phyloP scores from a whole-genome alignment of 768 basidiomycete species.

The Trametopsis cervina region DNA sequence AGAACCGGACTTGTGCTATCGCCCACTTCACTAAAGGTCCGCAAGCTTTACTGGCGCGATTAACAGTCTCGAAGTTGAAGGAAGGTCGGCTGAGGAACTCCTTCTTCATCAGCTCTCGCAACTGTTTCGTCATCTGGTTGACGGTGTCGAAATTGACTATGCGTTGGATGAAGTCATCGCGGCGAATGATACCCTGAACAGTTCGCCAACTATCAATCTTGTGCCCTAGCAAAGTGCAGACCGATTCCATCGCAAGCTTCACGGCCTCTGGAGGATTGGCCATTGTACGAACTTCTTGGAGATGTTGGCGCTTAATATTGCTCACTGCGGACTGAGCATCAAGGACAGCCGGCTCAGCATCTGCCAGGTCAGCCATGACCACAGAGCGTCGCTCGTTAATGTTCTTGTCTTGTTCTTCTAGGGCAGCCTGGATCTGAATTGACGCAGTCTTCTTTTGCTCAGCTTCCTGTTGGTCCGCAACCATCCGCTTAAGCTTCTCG shows the following conservation, averaged over 20 bases:
- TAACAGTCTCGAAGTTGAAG: slow-evolving; percentile 93
- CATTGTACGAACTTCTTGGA: slow-evolving; percentile 97
- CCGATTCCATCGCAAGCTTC: slow-evolving; percentile 97
- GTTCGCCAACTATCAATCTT: slow-evolving; percentile 96
- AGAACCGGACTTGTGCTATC: slow-evolving; percentile 93
- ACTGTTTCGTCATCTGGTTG: slow-evolving; percentile 79
- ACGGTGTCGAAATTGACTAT: slow-evolving; percentile 95
- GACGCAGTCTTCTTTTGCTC: slow-evolving; percentile 98
- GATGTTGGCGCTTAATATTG: slow-evolving; percentile 90
- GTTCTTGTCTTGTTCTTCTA: slow-evolving; percentile 84
- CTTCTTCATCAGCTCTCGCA: slow-evolving; percentile 87
- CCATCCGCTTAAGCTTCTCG: slow-evolving; percentile 96
- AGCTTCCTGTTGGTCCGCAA: slow-evolving; percentile 96
- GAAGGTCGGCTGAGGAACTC: slow-evolving; percentile 88
- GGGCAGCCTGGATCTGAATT: slow-evolving; percentile 89
- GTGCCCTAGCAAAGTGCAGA: slow-evolving; percentile 93
- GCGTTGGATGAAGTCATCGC: slow-evolving; percentile 93
- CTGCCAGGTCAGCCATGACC: slow-evolving; percentile 92
- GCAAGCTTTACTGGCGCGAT: slow-evolving; percentile 93
- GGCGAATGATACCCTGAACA: slow-evolving; percentile 91
- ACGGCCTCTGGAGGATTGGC: slow-evolving; percentile 97
- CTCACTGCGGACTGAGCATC: slow-evolving; percentile 96
- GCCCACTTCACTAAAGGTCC: slow-evolving; percentile 99
- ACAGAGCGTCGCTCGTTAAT: slow-evolving; percentile 85
- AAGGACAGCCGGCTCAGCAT: slow-evolving; percentile 94